These are phyloP conservation scores for Erysiphe neolycopersici DNA, from an alignment of 2,329 filamentous ascomycete genomes.

Conservation along the genomic window DNA sequence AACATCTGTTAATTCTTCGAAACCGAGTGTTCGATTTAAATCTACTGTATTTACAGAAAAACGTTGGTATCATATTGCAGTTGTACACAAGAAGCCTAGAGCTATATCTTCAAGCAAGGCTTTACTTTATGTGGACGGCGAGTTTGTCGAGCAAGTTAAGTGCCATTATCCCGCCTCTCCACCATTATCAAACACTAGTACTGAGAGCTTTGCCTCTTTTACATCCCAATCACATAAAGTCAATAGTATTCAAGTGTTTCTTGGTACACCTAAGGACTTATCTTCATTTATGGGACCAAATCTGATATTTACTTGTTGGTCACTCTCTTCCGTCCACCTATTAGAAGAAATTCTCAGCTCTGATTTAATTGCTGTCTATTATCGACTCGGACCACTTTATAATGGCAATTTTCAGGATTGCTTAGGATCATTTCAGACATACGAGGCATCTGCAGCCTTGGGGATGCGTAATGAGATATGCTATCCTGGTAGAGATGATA, in stretches of 20 bases:
- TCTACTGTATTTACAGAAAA: constrained; percentile 47
- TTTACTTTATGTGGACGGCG: constrained; percentile 71
- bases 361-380: constrained; percentile 74
- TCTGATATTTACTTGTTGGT: constrained; percentile 57
- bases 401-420: constrained; percentile 94
- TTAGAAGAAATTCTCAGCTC: constrained; percentile 75
- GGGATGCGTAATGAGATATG: constrained; percentile 79
- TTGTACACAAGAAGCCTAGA: constrained; percentile 61
- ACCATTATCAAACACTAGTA: constrained; percentile 31
- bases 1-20: constrained; percentile 64
- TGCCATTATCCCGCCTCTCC: constrained; percentile 66
- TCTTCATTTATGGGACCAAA: constrained; percentile 49
- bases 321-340: constrained; percentile 66
- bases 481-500: constrained; percentile 69
- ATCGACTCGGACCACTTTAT: constrained; percentile 70
- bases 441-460: constrained; percentile 70
- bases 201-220: constrained; percentile 45
- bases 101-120: constrained; percentile 55
- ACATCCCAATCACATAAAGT: constrained; percentile 30
- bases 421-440: constrained; percentile 86
- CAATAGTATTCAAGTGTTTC: constrained; percentile 63
- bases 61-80: constrained; percentile 76
- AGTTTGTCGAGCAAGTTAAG: constrained; percentile 79
- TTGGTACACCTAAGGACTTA: constrained; percentile 77
- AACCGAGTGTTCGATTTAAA: constrained; percentile 85